Evolutionary conservation across 2,329 filamentous ascomycete species (phyloP).

Genomic region (Arthrocladium fulminans): DNA sequence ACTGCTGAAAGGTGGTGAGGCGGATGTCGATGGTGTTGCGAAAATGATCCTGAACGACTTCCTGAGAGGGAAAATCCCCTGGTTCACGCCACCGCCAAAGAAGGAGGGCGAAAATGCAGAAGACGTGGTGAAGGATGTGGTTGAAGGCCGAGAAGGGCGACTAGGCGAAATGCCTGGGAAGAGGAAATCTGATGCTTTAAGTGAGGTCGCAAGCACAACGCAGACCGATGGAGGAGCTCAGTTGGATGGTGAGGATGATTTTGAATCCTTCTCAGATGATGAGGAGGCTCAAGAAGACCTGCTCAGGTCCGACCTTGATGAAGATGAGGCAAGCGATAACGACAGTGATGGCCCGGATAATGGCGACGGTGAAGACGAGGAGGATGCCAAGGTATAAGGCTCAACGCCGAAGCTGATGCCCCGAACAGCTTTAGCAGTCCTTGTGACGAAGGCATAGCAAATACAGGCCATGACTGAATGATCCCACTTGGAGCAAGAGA

Average conservation of each 20-base stretch:
- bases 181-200: conserved; percentile 54
- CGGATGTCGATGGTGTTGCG: conserved; percentile 86
- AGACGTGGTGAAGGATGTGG: conserved; percentile 38
- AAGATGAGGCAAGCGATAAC: conserved; percentile 4
- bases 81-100: conserved; percentile 77
- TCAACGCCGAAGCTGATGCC: too few relatives aligned
- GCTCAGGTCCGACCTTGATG: conserved; percentile 5
- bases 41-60: conserved; percentile 98
- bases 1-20: conserved; percentile 83
- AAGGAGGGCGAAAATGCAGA: conserved; percentile 32
- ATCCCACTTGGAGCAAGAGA: too few relatives aligned
- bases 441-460: too few relatives aligned
- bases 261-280: conserved; percentile 4
- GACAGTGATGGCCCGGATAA: conserved; percentile 1
- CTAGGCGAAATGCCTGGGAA: conserved; percentile 80
- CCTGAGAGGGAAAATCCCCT: conserved; percentile 86
- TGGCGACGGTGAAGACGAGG: background rate
- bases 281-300: conserved; percentile 5
- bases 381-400: background rate
- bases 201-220: conserved; percentile 23
- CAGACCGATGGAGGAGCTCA: conserved; percentile 22
- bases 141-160: conserved; percentile 66
- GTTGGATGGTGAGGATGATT: conserved; percentile 5
- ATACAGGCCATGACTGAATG: too few relatives aligned
- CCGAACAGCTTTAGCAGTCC: too few relatives aligned